Base-by-base conservation (phyloP, 768 basidiomycete genomes). In the Bullera alba region DNA sequence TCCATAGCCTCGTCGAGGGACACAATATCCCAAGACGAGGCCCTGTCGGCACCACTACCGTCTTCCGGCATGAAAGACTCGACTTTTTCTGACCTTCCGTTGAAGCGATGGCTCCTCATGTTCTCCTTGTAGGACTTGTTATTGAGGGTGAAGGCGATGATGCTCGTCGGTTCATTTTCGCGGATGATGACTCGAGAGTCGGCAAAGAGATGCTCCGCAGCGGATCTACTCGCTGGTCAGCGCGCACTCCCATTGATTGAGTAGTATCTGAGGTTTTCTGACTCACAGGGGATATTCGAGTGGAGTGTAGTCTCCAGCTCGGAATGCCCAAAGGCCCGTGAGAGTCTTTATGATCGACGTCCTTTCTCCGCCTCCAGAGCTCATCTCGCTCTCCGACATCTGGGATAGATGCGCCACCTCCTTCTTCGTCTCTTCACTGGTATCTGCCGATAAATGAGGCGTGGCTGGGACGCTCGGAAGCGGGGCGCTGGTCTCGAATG, bases 151-250 rank as follows among this genome's bases (percentile, higher is more conserved):
- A 96, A 82, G 5, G 95, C 92, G 57, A 97, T 91, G 64, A 97
- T 95, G 16, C 93, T 96, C 0, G 92, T 95, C 2, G 93, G 95
- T 66, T 99, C 95, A 69, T 96, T 91, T 17, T 90, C 90, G 17
- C 93, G 80, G 17, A 99, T 85, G 44, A 96, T 83, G 81, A 97
- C 92, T 2, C 85, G 83, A 15, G 88, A 90, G 65, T 93, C 92
- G 30, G 87, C 79, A 75, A 95, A 96, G 42, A 97, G 84, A 65
- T 97, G 90, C 63, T 96, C 92, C 1, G 70, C 56, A 1, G 70
- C 61, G 17, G 63, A 60, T 6, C 70, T 72, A 50, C 22, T 10
- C 17, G 29, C 26, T 42, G 10, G 15, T 38, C 36, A 42, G 28
- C 12, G 27, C 16, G 25, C 17, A 42, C 32, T 34, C 35, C n/a